Conservation (phyloP, 192 early-diverging fungal genomes). For the Piromyces finnis region DNA sequence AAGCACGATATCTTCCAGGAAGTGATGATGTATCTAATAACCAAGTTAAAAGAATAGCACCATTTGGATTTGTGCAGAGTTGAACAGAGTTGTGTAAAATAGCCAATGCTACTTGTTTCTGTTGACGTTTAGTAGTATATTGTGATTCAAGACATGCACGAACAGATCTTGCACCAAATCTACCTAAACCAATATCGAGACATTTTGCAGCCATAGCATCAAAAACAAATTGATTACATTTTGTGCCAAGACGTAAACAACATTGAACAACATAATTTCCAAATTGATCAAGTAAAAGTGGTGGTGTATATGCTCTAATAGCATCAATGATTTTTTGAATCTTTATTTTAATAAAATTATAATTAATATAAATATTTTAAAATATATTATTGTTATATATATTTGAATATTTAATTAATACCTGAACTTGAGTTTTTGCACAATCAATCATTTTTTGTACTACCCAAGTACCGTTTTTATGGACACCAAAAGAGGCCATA, state of each 20-base stretch:
- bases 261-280: conserved; percentile 98
- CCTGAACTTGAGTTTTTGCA: conserved; percentile 53
- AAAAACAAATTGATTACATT: conserved; percentile 80
- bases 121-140: conserved; percentile 63
- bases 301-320: conserved; percentile 53
- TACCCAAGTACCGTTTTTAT: conserved; percentile 99
- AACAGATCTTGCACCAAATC: conserved; percentile 86
- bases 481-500: conserved; percentile 76
- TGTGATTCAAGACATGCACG: conserved; percentile 81
- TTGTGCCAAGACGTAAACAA: conserved; percentile 63
- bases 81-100: conserved; percentile 66
- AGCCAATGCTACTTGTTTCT: conserved; percentile 82
- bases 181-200: conserved; percentile 71
- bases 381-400: no score
- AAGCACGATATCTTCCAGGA: conserved; percentile 60
- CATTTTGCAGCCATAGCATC: conserved; percentile 77
- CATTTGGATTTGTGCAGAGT: conserved; percentile 79
- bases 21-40: conserved; percentile 73
- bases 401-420: no score
- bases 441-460: conserved; percentile 93
- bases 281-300: conserved; percentile 82
- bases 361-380: no score
- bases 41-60: conserved; percentile 84
- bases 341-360: no score
- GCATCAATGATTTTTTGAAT: conserved; percentile 21